Evolutionary conservation across 768 basidiomycete genomes (phyloP), one percentile per base, ranked within the genome.

Genomic region (Mycena crocata): DNA sequence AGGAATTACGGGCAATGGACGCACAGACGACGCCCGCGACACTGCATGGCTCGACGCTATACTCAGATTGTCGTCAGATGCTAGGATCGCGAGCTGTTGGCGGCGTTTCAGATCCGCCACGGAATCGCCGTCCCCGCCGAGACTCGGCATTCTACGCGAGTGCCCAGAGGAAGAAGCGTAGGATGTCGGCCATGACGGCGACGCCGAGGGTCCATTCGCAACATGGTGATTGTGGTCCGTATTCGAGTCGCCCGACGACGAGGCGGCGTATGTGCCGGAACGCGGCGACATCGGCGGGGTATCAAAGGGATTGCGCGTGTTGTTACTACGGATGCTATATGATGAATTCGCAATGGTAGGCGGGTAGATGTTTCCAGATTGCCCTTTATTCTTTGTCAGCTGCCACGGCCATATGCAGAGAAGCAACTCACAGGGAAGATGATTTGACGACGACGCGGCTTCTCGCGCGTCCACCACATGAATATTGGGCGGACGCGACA

Each of bases 1-100:
- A 24, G 69, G 69, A n/a, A 70, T 63, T 9, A 57, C 64, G 1
- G 69, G 69, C n/a, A 70, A 28, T 12, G 65, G 69, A n/a, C 69
- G 69, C 35, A 61, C 15, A 12, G 62, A 63, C 1, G 68, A 69
- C 24, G 65, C 17, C 14, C 31, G 24, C 0, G 69, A 70, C 50
- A 31, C n/a, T n/a, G 48, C 50, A 23, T 42, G 31, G 45, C 51
- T 56, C 35, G 68, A 26, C 2, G 28, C 19, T 6, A 57, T 23
- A 28, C 58, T 69, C 30, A 24, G 3, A 28, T 17, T 52, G 54
- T 70, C 69, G 34, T 67, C 65, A 54, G 59, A 45, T 4, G 57
- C 37, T 2, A 58, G 62, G n/a, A n/a, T n/a, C 5, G 57, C 62
- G 34, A 59, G 50, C n/a, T 56, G 57, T 28, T 63, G 69, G n/a